Base-by-base conservation (phyloP, 768 basidiomycete species). In the Serendipita sp. region DNA sequence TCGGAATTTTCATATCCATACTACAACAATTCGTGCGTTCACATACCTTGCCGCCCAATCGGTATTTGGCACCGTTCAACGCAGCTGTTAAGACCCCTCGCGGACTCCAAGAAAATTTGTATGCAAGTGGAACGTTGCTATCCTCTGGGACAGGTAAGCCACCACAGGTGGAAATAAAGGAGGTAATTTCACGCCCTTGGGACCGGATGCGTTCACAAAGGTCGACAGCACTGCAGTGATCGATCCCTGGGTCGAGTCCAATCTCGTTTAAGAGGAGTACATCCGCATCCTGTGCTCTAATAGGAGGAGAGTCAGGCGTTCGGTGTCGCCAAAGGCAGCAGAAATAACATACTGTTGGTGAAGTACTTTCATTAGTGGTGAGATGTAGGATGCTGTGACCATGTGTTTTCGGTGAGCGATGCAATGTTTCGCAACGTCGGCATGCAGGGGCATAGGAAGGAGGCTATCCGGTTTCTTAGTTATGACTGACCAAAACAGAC, bases 31-130 rank as follows among this genome's bases (percentile, higher is more conserved):
- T 41, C 4, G 38, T 41, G 38, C 13, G 38, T 4, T 13, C 13
- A 73, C 78, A n/a, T 68, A 86, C 88, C 74, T 81, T 70, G 3
- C 77, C 76, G 35, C 76, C 68, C 30, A 92, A 75, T 69, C 81
- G 80, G 73, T 84, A 96, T 45, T 70, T 72, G 1, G 94, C 92
- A 0, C 76, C 72, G 68, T 94, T 91, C 65, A 84, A 73, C 0
- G 89, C 88, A 2, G 92, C 94, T 15, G 78, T 81, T 45, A 97
- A 75, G 5, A 95, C 92, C 3, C 91, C 93, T 65, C 84, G 79
- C 0, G 94, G 92, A 58, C 84, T 88, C 94, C 94, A 97, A 68
- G 91, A 90, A 71, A 92, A 92, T 71, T 93, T 95, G 71, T 95
- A 93, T n/a, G 86, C 80, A 8, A 94, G 75, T 1, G 92, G 91